Percentiles rank a stretch among this genome's conserved stretches.
Evolutionary conservation across 306 rosid species (phyloP).

Genomic region (Carpinus fangiana): DNA sequence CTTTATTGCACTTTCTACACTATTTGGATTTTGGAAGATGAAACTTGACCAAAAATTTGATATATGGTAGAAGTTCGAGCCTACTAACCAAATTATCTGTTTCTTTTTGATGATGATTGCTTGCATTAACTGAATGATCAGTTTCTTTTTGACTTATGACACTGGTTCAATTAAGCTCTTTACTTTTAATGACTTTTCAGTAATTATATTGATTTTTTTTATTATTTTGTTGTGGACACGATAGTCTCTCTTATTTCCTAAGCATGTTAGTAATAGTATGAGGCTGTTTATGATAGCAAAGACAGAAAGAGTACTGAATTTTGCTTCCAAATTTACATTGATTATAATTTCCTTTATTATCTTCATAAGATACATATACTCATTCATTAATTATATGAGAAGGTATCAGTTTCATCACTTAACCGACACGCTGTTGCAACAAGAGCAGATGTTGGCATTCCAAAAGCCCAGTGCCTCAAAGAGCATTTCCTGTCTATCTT

Average conservation of each 20-base stretch:
- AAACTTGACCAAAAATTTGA: not conserved
- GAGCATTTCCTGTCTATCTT: conserved; percentile 84
- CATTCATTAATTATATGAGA: conserved; percentile 51
- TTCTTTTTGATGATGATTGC: not conserved
- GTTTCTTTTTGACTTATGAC: not conserved
- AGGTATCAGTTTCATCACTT: conserved; percentile 98
- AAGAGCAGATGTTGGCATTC: conserved; percentile 94
- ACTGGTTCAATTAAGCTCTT: conserved; percentile 1
- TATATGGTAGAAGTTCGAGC: not conserved
- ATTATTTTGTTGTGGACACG: not conserved
- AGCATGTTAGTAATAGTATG: conserved; percentile 4
- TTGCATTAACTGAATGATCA: not conserved
- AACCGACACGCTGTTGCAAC: conserved; percentile 99
- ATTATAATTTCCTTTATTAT: conserved; percentile 7
- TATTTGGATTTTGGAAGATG: not conserved
- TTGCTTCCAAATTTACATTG: conserved; percentile 25
- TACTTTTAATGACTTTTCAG: not conserved
- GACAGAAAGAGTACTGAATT: conserved; percentile 19
- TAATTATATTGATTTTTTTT: not conserved
- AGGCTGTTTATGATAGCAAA: conserved; percentile 1
- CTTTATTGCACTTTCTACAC: not conserved
- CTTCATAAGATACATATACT: conserved; percentile 31
- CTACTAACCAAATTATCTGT: not conserved
- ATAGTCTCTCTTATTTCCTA: not conserved
- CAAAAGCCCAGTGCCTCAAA: conserved; percentile 93